A percentile compares a stretch with the other conserved stretches of the same genome.
Conservation (phyloP, 164 flowering plant genomes). For the Berberis thunbergii region DNA sequence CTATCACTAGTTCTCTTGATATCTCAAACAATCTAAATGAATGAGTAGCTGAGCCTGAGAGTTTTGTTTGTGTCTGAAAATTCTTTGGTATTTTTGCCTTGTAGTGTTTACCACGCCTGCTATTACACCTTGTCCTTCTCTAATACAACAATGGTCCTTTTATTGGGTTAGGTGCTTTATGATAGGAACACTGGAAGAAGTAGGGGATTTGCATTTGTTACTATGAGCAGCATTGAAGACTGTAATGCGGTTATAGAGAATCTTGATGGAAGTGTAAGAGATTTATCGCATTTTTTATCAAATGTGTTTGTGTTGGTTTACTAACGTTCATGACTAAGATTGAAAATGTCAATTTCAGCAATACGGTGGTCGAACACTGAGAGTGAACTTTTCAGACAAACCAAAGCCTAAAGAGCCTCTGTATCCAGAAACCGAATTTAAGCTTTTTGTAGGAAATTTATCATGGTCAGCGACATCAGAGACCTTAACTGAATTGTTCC, state of each 20-base stretch:
- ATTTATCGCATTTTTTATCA: neutral
- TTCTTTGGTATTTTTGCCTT: too few species aligned
- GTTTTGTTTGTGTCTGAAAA: too few species aligned
- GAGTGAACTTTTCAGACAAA: slow-evolving; percentile 81
- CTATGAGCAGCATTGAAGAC: slow-evolving; percentile 90
- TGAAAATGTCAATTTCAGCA: slow-evolving; percentile 31
- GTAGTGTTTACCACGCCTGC: too few species aligned
- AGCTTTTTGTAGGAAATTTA: slow-evolving; percentile 87
- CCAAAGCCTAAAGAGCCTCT: slow-evolving; percentile 74
- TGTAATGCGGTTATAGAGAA: slow-evolving; percentile 60
- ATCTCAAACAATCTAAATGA: too few species aligned
- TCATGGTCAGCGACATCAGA: slow-evolving; percentile 88
- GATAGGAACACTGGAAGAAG: slow-evolving; percentile 70
- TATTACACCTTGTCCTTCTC: too few species aligned
- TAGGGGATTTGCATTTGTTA: slow-evolving; percentile 93
- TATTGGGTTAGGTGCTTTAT: slow-evolving; percentile 57
- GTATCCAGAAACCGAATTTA: slow-evolving; percentile 82
- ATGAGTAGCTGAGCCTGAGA: too few species aligned
- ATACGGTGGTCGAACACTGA: slow-evolving; percentile 65
- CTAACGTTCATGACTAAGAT: neutral
- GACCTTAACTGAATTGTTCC: slow-evolving; percentile 52
- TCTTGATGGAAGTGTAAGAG: slow-evolving; percentile 79
- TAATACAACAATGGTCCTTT: too few species aligned
- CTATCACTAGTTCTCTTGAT: too few species aligned
- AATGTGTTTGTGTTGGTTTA: neutral